Evolutionary conservation across 495 filamentous ascomycete genomes (phyloP).

Genomic region (Hapsidospora chrysogenum): DNA sequence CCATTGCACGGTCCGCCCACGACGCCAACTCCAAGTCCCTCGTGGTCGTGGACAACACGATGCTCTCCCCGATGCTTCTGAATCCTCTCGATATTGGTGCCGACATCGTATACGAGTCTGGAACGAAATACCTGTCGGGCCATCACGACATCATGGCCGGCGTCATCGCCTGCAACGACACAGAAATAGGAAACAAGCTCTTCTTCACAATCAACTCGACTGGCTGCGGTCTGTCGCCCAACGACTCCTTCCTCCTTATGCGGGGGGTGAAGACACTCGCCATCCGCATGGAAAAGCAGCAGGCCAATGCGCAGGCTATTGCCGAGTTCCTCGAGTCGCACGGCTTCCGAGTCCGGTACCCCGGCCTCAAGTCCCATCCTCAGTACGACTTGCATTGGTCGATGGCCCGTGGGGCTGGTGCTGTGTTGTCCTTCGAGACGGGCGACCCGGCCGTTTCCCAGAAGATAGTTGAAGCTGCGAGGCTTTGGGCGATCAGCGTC

Average conservation of each 20-base stretch:
- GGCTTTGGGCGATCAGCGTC: slow-evolving; percentile 87
- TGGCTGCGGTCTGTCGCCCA: slow-evolving; percentile 83
- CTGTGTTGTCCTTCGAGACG: slow-evolving; percentile 91
- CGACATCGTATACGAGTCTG: slow-evolving; percentile 92
- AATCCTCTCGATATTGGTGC: slow-evolving; percentile 90
- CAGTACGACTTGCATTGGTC: slow-evolving; percentile 93
- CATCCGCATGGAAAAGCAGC: slow-evolving; percentile 97
- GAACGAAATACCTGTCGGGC: slow-evolving; percentile 93
- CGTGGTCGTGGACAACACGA: slow-evolving; percentile 92
- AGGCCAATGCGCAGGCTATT: slow-evolving; percentile 75
- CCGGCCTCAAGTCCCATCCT: slow-evolving; percentile 81
- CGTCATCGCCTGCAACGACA: slow-evolving; percentile 77
- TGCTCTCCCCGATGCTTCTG: slow-evolving; percentile 84
- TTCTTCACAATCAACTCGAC: slow-evolving; percentile 94
- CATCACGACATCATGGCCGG: slow-evolving; percentile 99
- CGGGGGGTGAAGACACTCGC: slow-evolving; percentile 89
- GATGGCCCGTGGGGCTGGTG: slow-evolving; percentile 85
- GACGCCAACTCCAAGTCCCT: slow-evolving; percentile 63
- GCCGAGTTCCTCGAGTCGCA: slow-evolving; percentile 81
- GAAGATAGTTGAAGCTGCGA: slow-evolving; percentile 82
- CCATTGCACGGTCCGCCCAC: slow-evolving; percentile 60
- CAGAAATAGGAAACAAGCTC: slow-evolving; percentile 65
- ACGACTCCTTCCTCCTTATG: slow-evolving; percentile 90
- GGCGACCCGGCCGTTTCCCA: slow-evolving; percentile 68
- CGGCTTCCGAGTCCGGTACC: slow-evolving; percentile 90